Percentiles rank a stretch among this genome's conserved stretches.
Conservation (phyloP, 768 basidiomycete genomes). For the Kwoniella dendrophila region DNA sequence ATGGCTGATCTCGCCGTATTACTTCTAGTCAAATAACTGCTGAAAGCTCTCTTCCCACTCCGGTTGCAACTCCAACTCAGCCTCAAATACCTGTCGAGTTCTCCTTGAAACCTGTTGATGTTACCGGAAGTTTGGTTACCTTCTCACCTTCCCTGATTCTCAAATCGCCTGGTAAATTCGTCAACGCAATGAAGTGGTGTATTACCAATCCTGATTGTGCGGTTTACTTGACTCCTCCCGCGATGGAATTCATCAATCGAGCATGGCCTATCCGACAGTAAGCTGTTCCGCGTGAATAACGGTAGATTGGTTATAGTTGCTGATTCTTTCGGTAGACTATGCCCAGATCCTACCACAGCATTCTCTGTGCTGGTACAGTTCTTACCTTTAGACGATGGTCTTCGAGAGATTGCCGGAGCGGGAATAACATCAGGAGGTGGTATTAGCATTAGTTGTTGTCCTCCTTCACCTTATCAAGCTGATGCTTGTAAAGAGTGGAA, state of each 20-base stretch:
- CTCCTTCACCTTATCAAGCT: constrained; percentile 26
- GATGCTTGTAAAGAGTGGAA: constrained; percentile 29
- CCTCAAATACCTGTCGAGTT: neutral
- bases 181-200: constrained; percentile 29
- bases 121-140: constrained; percentile 38
- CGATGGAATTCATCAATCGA: constrained; percentile 27
- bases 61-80: neutral
- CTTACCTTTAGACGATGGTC: constrained; percentile 29
- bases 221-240: constrained; percentile 37
- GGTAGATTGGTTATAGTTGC: neutral
- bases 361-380: constrained; percentile 25
- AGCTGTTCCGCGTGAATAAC: neutral
- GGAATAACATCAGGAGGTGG: constrained; percentile 32
- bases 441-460: constrained; percentile 31
- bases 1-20: neutral
- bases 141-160: constrained; percentile 44
- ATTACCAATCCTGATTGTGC: constrained; percentile 26
- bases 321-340: constrained; percentile 23
- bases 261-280: constrained; percentile 26
- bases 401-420: constrained; percentile 29
- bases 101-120: constrained; percentile 6
- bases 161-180: constrained; percentile 27
- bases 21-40: neutral
- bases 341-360: constrained; percentile 32
- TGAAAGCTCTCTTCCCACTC: neutral